Percentiles rank a stretch among this genome's conserved stretches.
Conservation (phyloP, 1,139 yeast genomes). For the Yamadazyma epiphylla region DNA sequence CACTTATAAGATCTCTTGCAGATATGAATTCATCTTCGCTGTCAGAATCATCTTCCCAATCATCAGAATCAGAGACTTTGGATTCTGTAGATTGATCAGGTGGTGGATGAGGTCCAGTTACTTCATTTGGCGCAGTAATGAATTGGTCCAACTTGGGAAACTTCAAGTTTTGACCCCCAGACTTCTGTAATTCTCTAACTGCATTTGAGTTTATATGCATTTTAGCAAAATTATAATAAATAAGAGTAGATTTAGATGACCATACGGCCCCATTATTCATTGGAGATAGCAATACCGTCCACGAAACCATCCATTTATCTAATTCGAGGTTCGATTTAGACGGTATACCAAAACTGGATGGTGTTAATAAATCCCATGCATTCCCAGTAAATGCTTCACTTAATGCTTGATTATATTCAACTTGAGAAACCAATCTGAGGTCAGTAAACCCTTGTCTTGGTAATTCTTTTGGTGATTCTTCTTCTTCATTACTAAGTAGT, state of each 20-base stretch:
- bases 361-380: conserved; percentile 61
- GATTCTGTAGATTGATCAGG: conserved; percentile 5
- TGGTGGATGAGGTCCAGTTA: conserved; percentile 5
- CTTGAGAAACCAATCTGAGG: conserved; percentile 64
- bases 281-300: conserved; percentile 69
- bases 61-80: conserved; percentile 10
- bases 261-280: conserved; percentile 58
- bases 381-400: conserved; percentile 56
- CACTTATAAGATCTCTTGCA: conserved; percentile 33
- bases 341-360: conserved; percentile 63
- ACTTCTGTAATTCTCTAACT: conserved; percentile 43
- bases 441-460: conserved; percentile 35
- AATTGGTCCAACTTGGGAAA: conserved; percentile 39
- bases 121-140: conserved; percentile 5
- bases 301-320: conserved; percentile 78
- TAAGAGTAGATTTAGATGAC: conserved; percentile 68
- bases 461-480: conserved; percentile 5
- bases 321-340: conserved; percentile 63
- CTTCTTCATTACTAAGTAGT: too few relatives aligned
- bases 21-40: conserved; percentile 30
- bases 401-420: conserved; percentile 67
- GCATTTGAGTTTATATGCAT: conserved; percentile 66
- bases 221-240: conserved; percentile 71
- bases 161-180: conserved; percentile 21
- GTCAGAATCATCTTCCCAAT: conserved; percentile 22